A percentile compares a stretch with the other conserved stretches of the same genome.
Evolutionary conservation across 192 early-diverging fungal species (phyloP).

Genomic region (Gamsiella multidivaricata): DNA sequence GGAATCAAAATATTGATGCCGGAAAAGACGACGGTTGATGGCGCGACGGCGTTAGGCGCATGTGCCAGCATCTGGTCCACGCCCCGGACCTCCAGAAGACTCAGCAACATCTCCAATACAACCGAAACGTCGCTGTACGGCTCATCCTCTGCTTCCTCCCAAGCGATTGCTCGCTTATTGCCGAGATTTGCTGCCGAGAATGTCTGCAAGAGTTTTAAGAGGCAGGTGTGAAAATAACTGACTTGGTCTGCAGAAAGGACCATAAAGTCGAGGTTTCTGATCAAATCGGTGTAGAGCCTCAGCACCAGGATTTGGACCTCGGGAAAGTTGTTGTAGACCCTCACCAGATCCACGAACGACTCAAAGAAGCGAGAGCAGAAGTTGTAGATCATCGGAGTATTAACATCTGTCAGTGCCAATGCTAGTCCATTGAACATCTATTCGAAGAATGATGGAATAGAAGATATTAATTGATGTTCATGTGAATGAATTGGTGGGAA

Average conservation of each 20-base stretch:
- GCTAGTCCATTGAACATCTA: conserved; percentile 85
- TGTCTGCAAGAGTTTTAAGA: conserved; percentile 63
- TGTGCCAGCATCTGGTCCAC: conserved; percentile 50
- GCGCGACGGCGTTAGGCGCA: conserved; percentile 42
- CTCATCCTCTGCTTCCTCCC: conserved; percentile 71
- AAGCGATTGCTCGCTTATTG: conserved; percentile 48
- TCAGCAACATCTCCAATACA: conserved; percentile 63
- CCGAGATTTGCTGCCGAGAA: conserved; percentile 69
- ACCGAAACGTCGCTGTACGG: conserved; percentile 71
- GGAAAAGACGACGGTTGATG: conserved; percentile 75
- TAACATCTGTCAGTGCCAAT: conserved; percentile 70
- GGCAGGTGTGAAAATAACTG: conserved; percentile 58
- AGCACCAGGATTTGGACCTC: conserved; percentile 77
- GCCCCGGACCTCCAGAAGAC: conserved; percentile 30
- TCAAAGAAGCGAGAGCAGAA: conserved; percentile 68
- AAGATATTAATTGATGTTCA: too few relatives aligned
- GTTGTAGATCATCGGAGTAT: conserved; percentile 67
- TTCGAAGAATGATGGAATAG: too few relatives aligned
- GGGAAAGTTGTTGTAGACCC: conserved; percentile 70
- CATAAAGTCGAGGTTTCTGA: conserved; percentile 61
- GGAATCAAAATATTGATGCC: conserved; percentile 77
- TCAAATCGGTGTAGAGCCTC: conserved; percentile 64
- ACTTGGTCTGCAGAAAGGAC: conserved; percentile 56
- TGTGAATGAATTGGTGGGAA: too few relatives aligned
- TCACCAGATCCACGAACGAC: conserved; percentile 71